These are phyloP conservation scores for Groenewaldozyma tartarivorans DNA, from an alignment of 805 yeast genomes.

Conservation along the genomic window DNA sequence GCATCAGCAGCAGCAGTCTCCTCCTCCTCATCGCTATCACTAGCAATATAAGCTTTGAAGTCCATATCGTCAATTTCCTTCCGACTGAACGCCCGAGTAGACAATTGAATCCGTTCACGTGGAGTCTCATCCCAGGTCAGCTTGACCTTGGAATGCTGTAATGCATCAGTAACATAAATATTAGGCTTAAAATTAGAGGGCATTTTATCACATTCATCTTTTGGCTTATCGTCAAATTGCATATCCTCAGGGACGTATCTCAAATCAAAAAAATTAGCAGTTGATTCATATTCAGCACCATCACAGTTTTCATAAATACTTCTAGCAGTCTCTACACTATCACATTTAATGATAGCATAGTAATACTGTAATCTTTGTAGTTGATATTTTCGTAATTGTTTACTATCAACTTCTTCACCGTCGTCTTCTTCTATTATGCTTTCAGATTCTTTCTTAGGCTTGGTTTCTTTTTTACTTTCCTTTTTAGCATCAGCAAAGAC, in stretches of 20 bases:
- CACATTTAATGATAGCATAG: conserved; percentile 85
- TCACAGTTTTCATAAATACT: conserved; percentile 79
- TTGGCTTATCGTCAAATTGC: conserved; percentile 71
- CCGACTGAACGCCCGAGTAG: conserved; percentile 76
- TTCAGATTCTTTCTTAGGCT: conserved; percentile 57
- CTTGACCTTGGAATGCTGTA: conserved; percentile 92
- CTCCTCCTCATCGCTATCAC: conserved; percentile 49
- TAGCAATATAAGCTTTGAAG: conserved; percentile 61
- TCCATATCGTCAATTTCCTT: conserved; percentile 42
- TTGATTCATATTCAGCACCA: conserved; percentile 91
- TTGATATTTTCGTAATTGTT: conserved; percentile 80
- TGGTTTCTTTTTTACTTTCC: conserved; percentile 28
- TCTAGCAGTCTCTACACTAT: conserved; percentile 59
- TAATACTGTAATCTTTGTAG: conserved; percentile 86
- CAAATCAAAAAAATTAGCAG: conserved; percentile 88
- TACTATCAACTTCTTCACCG: conserved; percentile 79
- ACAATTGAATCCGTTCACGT: conserved; percentile 65
- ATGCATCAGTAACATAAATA: conserved; percentile 83
- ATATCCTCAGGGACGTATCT: conserved; percentile 90
- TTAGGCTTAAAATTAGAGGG: conserved; percentile 76
- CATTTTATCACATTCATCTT: conserved; percentile 60
- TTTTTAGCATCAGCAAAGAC: conserved; percentile 47
- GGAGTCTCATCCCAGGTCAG: conserved; percentile 99
- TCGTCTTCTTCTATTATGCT: conserved; percentile 71
- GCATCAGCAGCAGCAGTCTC: conserved; percentile 36